phyloP scores from a whole-genome alignment of 176 grass and related monocot genomes.

The Cenchrus americanus region DNA sequence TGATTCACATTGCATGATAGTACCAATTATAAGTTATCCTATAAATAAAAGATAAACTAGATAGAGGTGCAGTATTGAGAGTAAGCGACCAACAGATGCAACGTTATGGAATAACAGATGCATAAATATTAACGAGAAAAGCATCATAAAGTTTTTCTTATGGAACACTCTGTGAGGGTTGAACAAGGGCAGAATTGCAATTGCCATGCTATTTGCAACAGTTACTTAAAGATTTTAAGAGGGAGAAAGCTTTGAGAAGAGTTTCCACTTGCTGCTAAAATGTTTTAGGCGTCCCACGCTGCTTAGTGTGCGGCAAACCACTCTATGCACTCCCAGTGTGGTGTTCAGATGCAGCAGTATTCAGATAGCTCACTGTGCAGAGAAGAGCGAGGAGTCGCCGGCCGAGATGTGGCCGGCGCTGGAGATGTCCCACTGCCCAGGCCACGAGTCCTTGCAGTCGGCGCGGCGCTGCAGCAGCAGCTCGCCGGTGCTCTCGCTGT shows the following conservation, averaged over 20 bases:
- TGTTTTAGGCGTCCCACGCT: not conserved
- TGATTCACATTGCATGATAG: conserved; percentile 29
- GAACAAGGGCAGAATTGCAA: not conserved
- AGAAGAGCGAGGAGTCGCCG: conserved; percentile 85
- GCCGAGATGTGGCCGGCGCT: conserved; percentile 86
- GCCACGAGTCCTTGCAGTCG: conserved; percentile 96
- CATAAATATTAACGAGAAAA: not conserved
- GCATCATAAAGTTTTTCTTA: conserved; percentile 7
- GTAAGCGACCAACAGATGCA: too few species aligned
- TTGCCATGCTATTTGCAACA: not conserved
- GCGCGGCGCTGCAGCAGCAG: conserved; percentile 82
- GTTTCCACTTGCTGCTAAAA: not conserved
- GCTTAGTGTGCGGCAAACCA: not conserved
- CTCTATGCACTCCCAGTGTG: not conserved
- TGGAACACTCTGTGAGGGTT: not conserved
- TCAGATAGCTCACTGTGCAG: conserved; percentile 59
- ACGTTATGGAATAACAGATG: not conserved
- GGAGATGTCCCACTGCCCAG: conserved; percentile 89
- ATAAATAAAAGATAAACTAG: too few species aligned
- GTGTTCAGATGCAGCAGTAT: not conserved
- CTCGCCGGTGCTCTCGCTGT: conserved; percentile 83
- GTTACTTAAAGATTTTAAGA: not conserved
- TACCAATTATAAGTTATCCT: conserved; percentile 20
- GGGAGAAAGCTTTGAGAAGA: not conserved
- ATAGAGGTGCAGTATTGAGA: too few species aligned